Evolutionary conservation across 208 protist species (phyloP).

Genomic region (Trypanosoma vivax): DNA sequence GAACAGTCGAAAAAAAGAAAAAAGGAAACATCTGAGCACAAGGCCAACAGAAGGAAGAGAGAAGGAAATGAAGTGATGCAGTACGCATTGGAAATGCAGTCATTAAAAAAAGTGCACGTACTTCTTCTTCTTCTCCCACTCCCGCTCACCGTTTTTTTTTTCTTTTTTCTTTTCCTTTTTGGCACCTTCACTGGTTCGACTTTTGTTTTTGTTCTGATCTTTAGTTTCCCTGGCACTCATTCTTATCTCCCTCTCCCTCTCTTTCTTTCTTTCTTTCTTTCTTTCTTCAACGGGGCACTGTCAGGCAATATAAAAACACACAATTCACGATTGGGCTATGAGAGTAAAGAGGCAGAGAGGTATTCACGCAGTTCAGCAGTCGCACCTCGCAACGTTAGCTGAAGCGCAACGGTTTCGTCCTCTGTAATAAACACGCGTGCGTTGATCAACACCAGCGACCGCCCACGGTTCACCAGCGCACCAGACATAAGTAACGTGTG

Average conservation of each 20-base stretch:
- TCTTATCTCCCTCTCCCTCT: background rate
- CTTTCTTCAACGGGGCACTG: background rate
- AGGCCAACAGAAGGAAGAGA: background rate
- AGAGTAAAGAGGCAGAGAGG: constrained; percentile 24
- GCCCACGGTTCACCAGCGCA: constrained; percentile 41
- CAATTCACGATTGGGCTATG: background rate
- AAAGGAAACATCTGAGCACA: constrained; percentile 2
- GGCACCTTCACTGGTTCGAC: background rate
- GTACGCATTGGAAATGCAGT: background rate
- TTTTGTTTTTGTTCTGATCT: background rate
- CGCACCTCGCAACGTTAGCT: constrained; percentile 70
- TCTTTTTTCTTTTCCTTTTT: constrained; percentile 11
- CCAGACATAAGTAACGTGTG: constrained; percentile 82
- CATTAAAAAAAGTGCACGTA: background rate
- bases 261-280: constrained; percentile 1
- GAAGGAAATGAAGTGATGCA: background rate
- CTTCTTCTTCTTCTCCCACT: constrained; percentile 1
- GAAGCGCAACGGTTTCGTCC: constrained; percentile 64
- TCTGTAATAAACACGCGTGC: constrained; percentile 72
- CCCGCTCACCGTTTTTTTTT: background rate
- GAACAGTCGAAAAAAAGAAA: background rate
- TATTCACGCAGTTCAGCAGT: constrained; percentile 64
- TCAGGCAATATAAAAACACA: background rate
- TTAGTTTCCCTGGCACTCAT: background rate
- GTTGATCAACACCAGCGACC: constrained; percentile 64